Evolutionary conservation across 352 stramenopile species (phyloP).

Genomic region (Peronospora farinosa): DNA sequence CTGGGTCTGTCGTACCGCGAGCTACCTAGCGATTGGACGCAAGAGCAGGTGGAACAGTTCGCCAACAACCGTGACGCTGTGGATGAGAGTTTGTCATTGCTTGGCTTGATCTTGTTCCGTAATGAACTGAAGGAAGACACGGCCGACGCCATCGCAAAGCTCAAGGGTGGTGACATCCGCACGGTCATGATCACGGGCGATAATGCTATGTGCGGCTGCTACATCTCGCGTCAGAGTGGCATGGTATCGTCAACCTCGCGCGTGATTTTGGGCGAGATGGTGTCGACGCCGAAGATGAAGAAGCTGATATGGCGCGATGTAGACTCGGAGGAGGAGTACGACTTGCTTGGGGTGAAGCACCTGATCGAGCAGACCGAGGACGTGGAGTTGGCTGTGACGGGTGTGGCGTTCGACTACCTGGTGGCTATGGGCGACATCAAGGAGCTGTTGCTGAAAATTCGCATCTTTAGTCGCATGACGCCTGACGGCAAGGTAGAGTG

Average conservation of each 20-base stretch:
- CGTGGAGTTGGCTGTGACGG: conserved; percentile 63
- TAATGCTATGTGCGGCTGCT: conserved; percentile 50
- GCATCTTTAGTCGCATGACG: conserved; percentile 80
- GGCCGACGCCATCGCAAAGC: conserved; percentile 44
- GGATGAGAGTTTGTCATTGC: conserved; percentile 58
- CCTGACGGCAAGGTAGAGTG: conserved; percentile 68
- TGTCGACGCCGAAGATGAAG: conserved; percentile 26
- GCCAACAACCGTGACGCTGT: conserved; percentile 49
- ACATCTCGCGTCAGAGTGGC: conserved; percentile 38
- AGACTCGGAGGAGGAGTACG: conserved; percentile 34
- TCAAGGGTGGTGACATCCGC: conserved; percentile 56
- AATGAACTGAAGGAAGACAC: conserved; percentile 79
- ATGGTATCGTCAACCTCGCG: conserved; percentile 30
- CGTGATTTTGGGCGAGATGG: conserved; percentile 35
- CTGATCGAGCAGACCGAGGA: conserved; percentile 25
- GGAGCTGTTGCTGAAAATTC: conserved; percentile 53
- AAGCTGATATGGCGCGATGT: conserved; percentile 45
- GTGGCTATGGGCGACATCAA: conserved; percentile 56
- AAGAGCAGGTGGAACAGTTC: conserved; percentile 17
- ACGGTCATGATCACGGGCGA: conserved; percentile 81
- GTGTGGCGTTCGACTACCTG: conserved; percentile 66
- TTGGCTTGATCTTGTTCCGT: conserved; percentile 76
- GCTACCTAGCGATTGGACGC: conserved; percentile 29
- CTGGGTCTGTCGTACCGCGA: conserved; percentile 47
- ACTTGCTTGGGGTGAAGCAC: conserved; percentile 27